These are phyloP conservation scores for Euphorbia peplus DNA, from an alignment of 345 rosid genomes.

Conservation along the genomic window DNA sequence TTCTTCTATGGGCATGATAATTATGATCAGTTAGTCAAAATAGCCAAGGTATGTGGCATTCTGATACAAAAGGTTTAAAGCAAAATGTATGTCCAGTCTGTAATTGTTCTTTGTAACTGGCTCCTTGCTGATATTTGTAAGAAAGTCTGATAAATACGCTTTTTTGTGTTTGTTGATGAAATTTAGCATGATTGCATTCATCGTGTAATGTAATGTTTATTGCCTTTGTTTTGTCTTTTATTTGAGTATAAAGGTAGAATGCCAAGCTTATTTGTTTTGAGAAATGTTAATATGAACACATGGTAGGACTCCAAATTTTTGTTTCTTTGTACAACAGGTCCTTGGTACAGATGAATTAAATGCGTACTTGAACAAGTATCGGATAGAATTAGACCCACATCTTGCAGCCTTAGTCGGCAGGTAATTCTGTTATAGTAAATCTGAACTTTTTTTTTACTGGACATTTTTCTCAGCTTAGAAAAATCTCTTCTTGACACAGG, in stretches of 20 bases:
- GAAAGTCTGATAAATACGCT: background rate
- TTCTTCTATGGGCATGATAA: constrained; percentile 99
- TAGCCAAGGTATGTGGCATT: constrained; percentile 69
- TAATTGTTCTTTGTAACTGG: background rate
- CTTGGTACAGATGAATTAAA: constrained; percentile 92
- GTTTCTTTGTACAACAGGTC: constrained; percentile 43
- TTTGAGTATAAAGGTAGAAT: background rate
- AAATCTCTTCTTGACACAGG: constrained; percentile 33
- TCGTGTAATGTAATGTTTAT: no score
- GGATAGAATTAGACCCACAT: constrained; percentile 84
- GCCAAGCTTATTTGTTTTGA: background rate
- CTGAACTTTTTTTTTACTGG: background rate
- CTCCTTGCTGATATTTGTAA: background rate
- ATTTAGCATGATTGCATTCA: background rate
- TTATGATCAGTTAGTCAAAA: constrained; percentile 94
- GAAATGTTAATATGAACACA: background rate
- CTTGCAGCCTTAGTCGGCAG: constrained; percentile 92
- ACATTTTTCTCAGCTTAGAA: constrained; percentile 1
- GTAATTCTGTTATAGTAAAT: constrained; percentile 24
- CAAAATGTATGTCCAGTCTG: background rate
- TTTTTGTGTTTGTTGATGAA: background rate
- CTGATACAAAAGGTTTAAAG: background rate
- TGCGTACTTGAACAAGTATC: constrained; percentile 75
- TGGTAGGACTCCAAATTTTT: background rate
- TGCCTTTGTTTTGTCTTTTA: background rate